Percentiles rank a stretch among this genome's conserved stretches.
Conservation (phyloP, 148 eudicot species). For the Chenopodium album region DNA sequence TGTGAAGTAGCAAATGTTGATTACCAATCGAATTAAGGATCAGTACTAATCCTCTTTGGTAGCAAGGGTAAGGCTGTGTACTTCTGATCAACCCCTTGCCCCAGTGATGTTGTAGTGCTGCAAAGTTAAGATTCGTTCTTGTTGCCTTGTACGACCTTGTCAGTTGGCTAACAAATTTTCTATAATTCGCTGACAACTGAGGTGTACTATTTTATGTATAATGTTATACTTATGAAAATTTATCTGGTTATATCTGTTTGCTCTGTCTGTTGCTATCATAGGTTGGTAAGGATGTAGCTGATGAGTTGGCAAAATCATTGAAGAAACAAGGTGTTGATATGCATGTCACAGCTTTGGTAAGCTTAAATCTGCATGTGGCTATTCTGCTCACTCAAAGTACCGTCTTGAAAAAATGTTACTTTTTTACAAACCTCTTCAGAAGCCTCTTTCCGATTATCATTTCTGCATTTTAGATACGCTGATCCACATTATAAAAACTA, state of each 20-base stretch:
- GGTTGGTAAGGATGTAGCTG: slow-evolving; percentile 74
- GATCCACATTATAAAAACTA: slow-evolving; percentile 28
- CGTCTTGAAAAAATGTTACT: too few relatives aligned
- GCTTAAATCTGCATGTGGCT: slow-evolving; percentile 3
- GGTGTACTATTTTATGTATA: too few relatives aligned
- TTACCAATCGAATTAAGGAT: not conserved
- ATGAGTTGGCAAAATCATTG: slow-evolving; percentile 52
- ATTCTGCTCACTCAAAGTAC: not conserved
- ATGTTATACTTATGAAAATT: not conserved
- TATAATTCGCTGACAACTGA: not conserved
- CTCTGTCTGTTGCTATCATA: slow-evolving; percentile 19
- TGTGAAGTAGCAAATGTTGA: not conserved
- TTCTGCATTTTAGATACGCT: slow-evolving; percentile 16
- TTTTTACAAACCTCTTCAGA: not conserved
- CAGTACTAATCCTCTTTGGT: not conserved
- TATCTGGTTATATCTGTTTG: not conserved
- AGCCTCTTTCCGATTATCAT: not conserved
- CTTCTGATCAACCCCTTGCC: not conserved
- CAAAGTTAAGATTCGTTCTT: not conserved
- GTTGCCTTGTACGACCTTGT: not conserved
- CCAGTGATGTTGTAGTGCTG: not conserved
- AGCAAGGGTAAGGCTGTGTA: not conserved
- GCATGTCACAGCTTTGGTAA: slow-evolving; percentile 68
- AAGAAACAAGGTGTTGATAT: slow-evolving; percentile 53
- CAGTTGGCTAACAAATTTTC: not conserved